Evolutionary conservation across 2,329 filamentous ascomycete genomes (phyloP), one percentile per base, ranked within the genome.

Genomic region (Colletotrichum euphorbiae): DNA sequence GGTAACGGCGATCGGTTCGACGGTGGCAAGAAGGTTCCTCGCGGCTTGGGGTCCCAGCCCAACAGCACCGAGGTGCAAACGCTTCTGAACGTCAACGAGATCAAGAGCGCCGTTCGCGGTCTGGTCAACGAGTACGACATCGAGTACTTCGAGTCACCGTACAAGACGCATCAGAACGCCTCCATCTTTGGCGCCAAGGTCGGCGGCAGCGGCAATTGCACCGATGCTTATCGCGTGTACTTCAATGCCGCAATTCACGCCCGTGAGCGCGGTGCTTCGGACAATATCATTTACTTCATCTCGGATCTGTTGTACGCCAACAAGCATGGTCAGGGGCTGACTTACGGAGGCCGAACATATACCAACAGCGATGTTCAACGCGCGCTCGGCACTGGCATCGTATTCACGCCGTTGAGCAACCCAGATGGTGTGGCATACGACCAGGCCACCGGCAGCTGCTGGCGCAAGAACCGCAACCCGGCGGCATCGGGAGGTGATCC

Each of bases 221-320:
- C 54, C 45, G 73, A 74, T 11, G 78, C 79, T 5, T 84, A 85
- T 71, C 80, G 83, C 50, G 81, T 87, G 28, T 86, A 85, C 73
- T 76, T 89, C 67, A 84, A 84, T 70, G 82, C 82, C 43, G 85
- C 80, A 46, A 82, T 88, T 52, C 87, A 89, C 72, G 85, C 87
- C 13, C 84, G 87, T 28, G 87, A 89, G 76, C 83, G 87, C 12
- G 87, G 86, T 28, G 84, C 83, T 0, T 81, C 86, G 0, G 87
- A 89, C 72, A 80, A 84, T 64, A 77, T 89, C 13, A 75, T 89
- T 50, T 88, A 88, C 79, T 88, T 87, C 77, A 79, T 89, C 38
- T 78, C 85, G 0, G 87, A 89, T 73, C 79, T 89, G 8, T 79
- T 89, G 7, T 81, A 82, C 57, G 87, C 87, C 31, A 80, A 84